Conservation (phyloP, 148 eudicot species). For the Pouteria glomerata region DNA sequence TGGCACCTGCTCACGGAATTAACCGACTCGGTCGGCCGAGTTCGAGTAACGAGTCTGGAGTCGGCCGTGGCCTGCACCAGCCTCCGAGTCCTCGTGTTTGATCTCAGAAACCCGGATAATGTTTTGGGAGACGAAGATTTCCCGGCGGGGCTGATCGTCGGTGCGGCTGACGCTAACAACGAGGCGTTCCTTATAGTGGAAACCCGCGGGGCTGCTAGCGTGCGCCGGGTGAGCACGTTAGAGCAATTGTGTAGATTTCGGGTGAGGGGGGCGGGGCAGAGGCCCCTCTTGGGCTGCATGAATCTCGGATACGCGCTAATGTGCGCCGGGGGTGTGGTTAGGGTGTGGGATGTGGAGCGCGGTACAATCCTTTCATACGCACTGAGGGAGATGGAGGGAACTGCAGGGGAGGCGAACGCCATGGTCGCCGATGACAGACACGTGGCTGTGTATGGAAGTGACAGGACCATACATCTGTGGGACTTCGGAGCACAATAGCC, state of each 20-base stretch:
- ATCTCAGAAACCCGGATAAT: conserved; percentile 36
- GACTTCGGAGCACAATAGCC: conserved; percentile 62
- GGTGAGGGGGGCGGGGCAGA: conserved; percentile 29
- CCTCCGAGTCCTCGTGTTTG: conserved; percentile 35
- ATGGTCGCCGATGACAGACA: conserved; percentile 47
- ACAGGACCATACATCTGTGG: conserved; percentile 64
- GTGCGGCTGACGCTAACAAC: conserved; percentile 33
- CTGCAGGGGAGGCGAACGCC: conserved; percentile 46
- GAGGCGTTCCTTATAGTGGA: conserved; percentile 32
- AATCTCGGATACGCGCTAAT: conserved; percentile 54
- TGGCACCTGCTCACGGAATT: conserved; percentile 72
- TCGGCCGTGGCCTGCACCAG: conserved; percentile 66
- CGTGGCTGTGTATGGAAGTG: conserved; percentile 47
- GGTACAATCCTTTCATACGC: conserved; percentile 55
- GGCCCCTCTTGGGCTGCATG: conserved; percentile 55
- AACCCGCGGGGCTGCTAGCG: conserved; percentile 45
- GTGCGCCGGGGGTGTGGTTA: conserved; percentile 43
- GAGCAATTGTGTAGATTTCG: conserved; percentile 52
- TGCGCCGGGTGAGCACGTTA: conserved; percentile 36
- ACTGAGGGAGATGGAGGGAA: conserved; percentile 51
- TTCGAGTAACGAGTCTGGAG: conserved; percentile 42
- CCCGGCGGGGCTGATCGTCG: conserved; percentile 42
- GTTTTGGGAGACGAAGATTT: conserved; percentile 32
- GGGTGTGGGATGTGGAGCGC: conserved; percentile 58
- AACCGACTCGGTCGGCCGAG: conserved; percentile 58